phyloP scores from a whole-genome alignment of 2,329 filamentous ascomycete species.

The Paraphaeosphaeria sporulosa region DNA sequence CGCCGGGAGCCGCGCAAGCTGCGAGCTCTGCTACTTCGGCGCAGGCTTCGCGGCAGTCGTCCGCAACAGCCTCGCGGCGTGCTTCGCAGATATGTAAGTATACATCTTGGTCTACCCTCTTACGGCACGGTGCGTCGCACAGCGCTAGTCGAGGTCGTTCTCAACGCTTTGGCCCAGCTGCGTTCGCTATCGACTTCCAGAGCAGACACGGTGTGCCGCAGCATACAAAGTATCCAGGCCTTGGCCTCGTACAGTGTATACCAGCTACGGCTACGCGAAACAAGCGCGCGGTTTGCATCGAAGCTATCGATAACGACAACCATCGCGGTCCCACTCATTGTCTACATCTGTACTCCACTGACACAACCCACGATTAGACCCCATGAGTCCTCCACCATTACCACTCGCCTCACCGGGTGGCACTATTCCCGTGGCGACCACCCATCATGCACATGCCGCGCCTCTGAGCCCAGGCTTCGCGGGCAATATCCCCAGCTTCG shows the following conservation, averaged over 20 bases:
- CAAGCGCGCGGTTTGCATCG: not conserved
- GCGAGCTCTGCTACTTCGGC: slow-evolving; percentile 32
- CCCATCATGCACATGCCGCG: slow-evolving; percentile 43
- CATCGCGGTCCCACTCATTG: not conserved
- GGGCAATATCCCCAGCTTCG: slow-evolving; percentile 34
- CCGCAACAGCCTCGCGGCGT: slow-evolving; percentile 54
- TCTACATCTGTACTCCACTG: not conserved
- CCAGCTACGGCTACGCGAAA: too few species aligned
- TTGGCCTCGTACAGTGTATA: not conserved
- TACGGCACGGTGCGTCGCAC: not conserved
- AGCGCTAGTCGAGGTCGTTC: not conserved
- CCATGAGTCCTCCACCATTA: slow-evolving; percentile 57
- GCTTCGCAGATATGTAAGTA: slow-evolving; percentile 31
- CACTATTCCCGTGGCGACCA: slow-evolving; percentile 27
- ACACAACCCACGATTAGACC: slow-evolving; percentile 51
- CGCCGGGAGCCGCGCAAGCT: slow-evolving; percentile 26
- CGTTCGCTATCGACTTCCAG: not conserved
- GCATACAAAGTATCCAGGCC: not conserved
- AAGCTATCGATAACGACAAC: not conserved
- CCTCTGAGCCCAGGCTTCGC: slow-evolving; percentile 45
- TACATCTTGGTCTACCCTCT: not conserved
- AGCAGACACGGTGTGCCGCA: not conserved
- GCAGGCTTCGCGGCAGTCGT: slow-evolving; percentile 42
- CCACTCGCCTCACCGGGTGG: slow-evolving; percentile 50
- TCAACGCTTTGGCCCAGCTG: not conserved